Conservation (phyloP, 805 yeast genomes). For the Hemisphaericaspora nanyangensis region DNA sequence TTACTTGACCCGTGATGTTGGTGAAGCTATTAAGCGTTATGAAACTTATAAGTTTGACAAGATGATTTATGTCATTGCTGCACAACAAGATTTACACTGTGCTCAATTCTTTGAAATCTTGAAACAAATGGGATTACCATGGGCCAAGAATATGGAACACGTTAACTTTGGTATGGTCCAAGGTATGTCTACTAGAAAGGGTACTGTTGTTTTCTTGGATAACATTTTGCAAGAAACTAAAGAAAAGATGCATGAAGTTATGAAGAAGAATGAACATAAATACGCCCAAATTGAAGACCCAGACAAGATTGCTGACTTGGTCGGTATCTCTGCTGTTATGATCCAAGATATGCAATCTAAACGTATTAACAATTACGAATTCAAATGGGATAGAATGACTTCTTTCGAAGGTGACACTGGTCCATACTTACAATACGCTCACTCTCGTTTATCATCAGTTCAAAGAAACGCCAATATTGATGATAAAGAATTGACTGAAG, state of each 20-base stretch:
- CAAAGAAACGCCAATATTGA: conserved; percentile 69
- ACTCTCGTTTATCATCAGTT: conserved; percentile 91
- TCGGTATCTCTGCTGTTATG: conserved; percentile 97
- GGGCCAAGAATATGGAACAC: conserved; percentile 80
- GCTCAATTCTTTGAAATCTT: conserved; percentile 93
- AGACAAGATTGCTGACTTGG: conserved; percentile 88
- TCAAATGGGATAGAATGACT: conserved; percentile 97
- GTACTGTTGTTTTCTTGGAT: conserved; percentile 97
- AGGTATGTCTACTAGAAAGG: conserved; percentile 98
- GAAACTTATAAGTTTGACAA: conserved; percentile 83
- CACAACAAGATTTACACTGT: conserved; percentile 92
- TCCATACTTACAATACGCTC: conserved; percentile 97
- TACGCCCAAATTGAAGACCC: conserved; percentile 93
- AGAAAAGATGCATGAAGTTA: conserved; percentile 92
- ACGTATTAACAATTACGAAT: conserved; percentile 92
- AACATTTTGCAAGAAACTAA: conserved; percentile 89
- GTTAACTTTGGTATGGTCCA: conserved; percentile 96
- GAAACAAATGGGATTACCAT: conserved; percentile 82
- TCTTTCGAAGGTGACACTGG: conserved; percentile 99
- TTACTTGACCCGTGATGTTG: conserved; percentile 93
- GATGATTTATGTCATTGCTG: conserved; percentile 93
- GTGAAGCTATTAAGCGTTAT: conserved; percentile 91
- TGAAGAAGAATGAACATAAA: conserved; percentile 87
- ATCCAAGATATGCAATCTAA: conserved; percentile 98
- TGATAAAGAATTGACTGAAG: conserved; percentile 39